phyloP scores from a whole-genome alignment of 768 basidiomycete genomes.

The Boletus edulis region DNA sequence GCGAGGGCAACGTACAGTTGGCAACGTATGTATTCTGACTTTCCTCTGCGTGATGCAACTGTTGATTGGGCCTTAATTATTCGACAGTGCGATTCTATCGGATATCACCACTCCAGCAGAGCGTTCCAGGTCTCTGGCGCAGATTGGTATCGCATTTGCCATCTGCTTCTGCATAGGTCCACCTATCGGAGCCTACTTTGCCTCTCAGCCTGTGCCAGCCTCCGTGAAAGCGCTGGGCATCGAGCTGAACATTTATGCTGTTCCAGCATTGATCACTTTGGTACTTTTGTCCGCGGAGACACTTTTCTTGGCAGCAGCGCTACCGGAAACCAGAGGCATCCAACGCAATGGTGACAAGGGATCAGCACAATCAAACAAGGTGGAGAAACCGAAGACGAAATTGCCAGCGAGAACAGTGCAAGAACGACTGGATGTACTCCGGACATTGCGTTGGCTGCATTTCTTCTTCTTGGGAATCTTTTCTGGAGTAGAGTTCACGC shows the following conservation, averaged over 20 bases:
- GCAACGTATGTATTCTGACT: constrained; percentile 66
- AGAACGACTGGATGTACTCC: constrained; percentile 56
- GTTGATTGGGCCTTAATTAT: neutral
- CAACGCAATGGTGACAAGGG: constrained; percentile 14
- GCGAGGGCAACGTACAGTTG: constrained; percentile 97
- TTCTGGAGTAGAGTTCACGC: constrained; percentile 94
- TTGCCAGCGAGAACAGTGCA: constrained; percentile 27
- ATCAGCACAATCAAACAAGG: constrained; percentile 17
- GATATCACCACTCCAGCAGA: constrained; percentile 82
- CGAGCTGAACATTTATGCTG: constrained; percentile 86
- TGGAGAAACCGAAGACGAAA: constrained; percentile 17
- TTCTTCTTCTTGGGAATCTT: constrained; percentile 87
- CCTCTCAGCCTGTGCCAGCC: constrained; percentile 73
- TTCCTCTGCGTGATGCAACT: neutral
- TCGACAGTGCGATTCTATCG: constrained; percentile 81
- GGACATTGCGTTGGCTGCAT: constrained; percentile 64
- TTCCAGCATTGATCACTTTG: constrained; percentile 83
- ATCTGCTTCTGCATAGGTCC: constrained; percentile 93
- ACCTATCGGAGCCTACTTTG: constrained; percentile 94
- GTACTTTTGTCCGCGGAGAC: constrained; percentile 79
- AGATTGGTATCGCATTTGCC: constrained; percentile 95
- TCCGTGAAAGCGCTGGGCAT: constrained; percentile 52
- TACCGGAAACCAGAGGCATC: constrained; percentile 84
- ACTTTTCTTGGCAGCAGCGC: constrained; percentile 62
- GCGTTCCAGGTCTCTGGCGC: constrained; percentile 82